These are phyloP conservation scores for Linum trigynum DNA, from an alignment of 345 rosid species.

Conservation along the genomic window DNA sequence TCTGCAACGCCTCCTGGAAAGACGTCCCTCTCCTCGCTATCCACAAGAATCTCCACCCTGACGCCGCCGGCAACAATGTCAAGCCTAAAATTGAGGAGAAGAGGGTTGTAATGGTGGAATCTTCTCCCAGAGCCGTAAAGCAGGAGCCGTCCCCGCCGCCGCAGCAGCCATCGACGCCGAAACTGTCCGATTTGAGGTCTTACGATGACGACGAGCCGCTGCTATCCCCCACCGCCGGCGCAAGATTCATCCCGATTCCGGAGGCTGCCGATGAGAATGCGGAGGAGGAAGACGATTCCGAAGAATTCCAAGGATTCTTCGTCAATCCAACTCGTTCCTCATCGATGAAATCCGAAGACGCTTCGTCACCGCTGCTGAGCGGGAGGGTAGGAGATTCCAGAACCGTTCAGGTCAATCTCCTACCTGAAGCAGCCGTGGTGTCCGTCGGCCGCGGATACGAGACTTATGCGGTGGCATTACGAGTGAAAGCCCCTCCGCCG, in stretches of 20 bases:
- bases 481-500: constrained; percentile 26
- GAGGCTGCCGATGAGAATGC: constrained; percentile 22
- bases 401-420: constrained; percentile 20
- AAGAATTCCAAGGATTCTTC: constrained; percentile 73
- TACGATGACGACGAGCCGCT: constrained; percentile 27
- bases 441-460: constrained; percentile 21
- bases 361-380: constrained; percentile 1
- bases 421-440: constrained; percentile 21
- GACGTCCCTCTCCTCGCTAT: constrained; percentile 23
- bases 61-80: background rate
- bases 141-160: background rate
- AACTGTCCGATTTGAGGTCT: constrained; percentile 15
- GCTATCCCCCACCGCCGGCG: constrained; percentile 20
- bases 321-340: constrained; percentile 40
- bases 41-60: constrained; percentile 18
- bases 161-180: constrained; percentile 5
- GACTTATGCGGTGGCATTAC: constrained; percentile 20
- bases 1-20: constrained; percentile 23
- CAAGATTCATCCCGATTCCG: constrained; percentile 20
- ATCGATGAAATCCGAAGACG: constrained; percentile 36
- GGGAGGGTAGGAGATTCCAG: constrained; percentile 28
- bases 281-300: constrained; percentile 25
- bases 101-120: constrained; percentile 18
- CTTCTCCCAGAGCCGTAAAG: constrained; percentile 15
- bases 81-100: constrained; percentile 14